phyloP scores from a whole-genome alignment of 345 rosid genomes.

The Pugionium dolabratum region DNA sequence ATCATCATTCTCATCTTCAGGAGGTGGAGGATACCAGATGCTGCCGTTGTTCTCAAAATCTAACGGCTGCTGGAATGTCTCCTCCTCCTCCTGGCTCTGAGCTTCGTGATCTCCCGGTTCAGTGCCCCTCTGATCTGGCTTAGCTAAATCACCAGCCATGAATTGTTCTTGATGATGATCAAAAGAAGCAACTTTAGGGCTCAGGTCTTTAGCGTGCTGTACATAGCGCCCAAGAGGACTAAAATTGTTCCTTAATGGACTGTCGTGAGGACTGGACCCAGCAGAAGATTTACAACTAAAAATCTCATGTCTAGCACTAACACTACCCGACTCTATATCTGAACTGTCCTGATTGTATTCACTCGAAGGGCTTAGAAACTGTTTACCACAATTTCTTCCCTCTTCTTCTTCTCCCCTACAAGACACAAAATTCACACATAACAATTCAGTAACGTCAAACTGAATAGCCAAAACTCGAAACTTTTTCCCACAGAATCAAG shows the following conservation, averaged over 20 bases:
- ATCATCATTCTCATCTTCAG: conserved; percentile 85
- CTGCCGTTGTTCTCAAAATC: conserved; percentile 84
- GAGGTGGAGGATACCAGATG: conserved; percentile 93
- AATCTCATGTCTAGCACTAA: conserved; percentile 79
- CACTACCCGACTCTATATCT: conserved; percentile 77
- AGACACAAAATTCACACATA: conserved; percentile 7
- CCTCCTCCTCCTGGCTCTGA: conserved; percentile 42
- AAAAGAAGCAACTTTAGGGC: conserved; percentile 56
- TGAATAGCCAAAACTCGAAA: background rate
- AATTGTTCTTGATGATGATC: conserved; percentile 42
- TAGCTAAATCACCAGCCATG: conserved; percentile 53
- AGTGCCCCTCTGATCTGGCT: conserved; percentile 49
- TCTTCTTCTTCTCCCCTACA: conserved; percentile 85
- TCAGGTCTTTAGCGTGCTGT: conserved; percentile 66
- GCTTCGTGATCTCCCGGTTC: conserved; percentile 55
- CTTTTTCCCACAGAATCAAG: conserved; percentile 6
- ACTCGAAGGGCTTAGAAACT: conserved; percentile 59
- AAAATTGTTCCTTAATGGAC: conserved; percentile 89
- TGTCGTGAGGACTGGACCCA: conserved; percentile 80
- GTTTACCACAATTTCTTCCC: conserved; percentile 58
- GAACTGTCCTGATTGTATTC: conserved; percentile 64
- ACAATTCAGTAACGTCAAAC: background rate
- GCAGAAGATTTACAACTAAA: conserved; percentile 65
- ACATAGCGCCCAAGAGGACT: conserved; percentile 76
- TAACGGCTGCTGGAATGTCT: conserved; percentile 52